Conservation (phyloP, 495 filamentous ascomycete species). For the Pseudomonodictys pantanalensis region DNA sequence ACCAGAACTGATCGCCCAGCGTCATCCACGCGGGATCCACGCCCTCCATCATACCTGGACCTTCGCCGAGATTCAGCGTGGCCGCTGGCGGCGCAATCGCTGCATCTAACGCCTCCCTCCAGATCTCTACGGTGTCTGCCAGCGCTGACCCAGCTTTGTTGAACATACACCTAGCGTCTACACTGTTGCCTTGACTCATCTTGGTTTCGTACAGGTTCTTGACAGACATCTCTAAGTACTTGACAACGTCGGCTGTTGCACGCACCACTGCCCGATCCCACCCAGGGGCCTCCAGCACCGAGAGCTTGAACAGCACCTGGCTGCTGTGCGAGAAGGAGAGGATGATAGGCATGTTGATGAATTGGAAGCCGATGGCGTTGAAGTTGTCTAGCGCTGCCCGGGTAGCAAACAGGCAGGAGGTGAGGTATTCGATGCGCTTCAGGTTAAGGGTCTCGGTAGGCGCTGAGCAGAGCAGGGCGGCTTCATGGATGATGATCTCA, state of each 20-base stretch:
- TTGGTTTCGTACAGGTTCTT: background rate
- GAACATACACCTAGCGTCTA: background rate
- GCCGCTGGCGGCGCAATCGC: too few relatives aligned
- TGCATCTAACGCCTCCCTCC: too few relatives aligned
- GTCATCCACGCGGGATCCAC: too few relatives aligned
- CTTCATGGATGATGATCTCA: constrained; percentile 8
- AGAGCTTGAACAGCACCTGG: constrained; percentile 4
- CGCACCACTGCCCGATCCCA: constrained; percentile 7
- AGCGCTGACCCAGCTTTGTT: background rate
- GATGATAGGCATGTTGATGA: background rate
- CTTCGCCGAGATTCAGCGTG: too few relatives aligned
- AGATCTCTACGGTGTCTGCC: background rate
- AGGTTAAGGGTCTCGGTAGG: background rate
- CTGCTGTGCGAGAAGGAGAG: constrained; percentile 1
- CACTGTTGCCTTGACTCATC: background rate
- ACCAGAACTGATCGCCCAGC: too few relatives aligned
- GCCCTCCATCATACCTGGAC: too few relatives aligned
- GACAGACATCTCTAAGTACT: background rate
- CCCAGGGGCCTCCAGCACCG: background rate
- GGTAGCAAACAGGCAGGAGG: background rate
- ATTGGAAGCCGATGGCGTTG: background rate
- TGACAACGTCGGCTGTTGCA: background rate
- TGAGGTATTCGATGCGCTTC: constrained; percentile 6
- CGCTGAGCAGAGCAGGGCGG: background rate
- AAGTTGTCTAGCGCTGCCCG: constrained; percentile 2